A percentile compares a stretch with the other conserved stretches of the same genome.
These are phyloP conservation scores for Yarrowia sp. DNA, from an alignment of 805 yeast species.

Conservation along the genomic window DNA sequence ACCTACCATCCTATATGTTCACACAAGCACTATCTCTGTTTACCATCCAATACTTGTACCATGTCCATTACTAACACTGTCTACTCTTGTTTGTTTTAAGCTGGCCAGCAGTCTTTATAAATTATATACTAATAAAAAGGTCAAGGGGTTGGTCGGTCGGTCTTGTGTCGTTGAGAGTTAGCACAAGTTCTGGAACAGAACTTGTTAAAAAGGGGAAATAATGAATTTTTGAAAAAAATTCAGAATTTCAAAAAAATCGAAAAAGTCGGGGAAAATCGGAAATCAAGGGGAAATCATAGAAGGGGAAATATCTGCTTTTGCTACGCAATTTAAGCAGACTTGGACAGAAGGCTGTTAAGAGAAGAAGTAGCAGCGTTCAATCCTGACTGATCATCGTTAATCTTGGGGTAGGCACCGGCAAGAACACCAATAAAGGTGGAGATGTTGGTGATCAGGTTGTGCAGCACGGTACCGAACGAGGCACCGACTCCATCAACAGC, in stretches of 20 bases:
- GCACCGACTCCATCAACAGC: not conserved
- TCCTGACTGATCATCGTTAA: constrained; percentile 5
- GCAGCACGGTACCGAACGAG: constrained; percentile 5
- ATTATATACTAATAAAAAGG: constrained; percentile 9
- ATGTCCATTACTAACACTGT: no score
- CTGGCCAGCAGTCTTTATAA: constrained; percentile 18
- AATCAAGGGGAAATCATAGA: no score
- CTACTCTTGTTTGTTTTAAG: no score
- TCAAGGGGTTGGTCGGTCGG: constrained; percentile 2
- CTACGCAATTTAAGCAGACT: not conserved
- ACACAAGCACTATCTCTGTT: no score
- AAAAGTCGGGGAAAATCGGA: not conserved
- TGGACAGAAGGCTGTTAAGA: not conserved
- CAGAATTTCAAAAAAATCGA: not conserved
- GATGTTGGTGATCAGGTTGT: constrained; percentile 16
- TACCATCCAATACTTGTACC: no score
- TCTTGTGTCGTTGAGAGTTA: not conserved
- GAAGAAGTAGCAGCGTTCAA: not conserved
- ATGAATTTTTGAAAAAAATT: not conserved
- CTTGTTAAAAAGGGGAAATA: no score
- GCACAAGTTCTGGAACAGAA: no score
- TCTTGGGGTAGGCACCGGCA: constrained; percentile 21
- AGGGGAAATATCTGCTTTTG: no score
- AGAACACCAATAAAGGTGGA: constrained; percentile 8
- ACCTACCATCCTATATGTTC: no score